Evolutionary conservation across 331 rosid genomes (phyloP).

Genomic region (Quercus phellos): DNA sequence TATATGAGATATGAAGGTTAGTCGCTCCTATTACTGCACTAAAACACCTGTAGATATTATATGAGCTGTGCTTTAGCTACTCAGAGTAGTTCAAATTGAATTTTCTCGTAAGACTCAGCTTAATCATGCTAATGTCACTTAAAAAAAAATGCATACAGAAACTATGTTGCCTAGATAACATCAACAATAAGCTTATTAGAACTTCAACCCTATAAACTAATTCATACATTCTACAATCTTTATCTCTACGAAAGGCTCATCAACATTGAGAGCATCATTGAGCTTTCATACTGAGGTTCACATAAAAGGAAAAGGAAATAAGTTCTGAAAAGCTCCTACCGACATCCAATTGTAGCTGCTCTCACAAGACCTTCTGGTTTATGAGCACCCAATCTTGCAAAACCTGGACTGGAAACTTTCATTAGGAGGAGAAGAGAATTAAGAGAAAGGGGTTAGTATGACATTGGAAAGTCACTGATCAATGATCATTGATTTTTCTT

Average conservation of each 20-base stretch:
- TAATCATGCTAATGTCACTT: too few relatives aligned
- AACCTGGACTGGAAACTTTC: not conserved
- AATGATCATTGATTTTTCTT: not conserved
- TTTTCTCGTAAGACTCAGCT: too few relatives aligned
- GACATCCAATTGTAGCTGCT: slow-evolving; percentile 20
- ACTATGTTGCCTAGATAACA: too few relatives aligned
- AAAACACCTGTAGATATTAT: too few relatives aligned
- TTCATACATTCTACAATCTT: not conserved
- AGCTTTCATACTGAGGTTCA: not conserved
- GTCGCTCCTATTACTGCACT: too few relatives aligned
- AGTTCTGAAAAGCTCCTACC: slow-evolving; percentile 19
- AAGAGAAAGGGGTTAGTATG: not conserved
- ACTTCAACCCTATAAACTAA: not conserved
- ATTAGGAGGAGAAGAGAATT: not conserved
- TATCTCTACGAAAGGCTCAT: not conserved
- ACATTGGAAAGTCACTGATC: not conserved
- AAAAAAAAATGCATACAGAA: too few relatives aligned
- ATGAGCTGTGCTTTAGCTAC: too few relatives aligned
- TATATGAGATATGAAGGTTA: too few relatives aligned
- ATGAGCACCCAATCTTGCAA: not conserved
- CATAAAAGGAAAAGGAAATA: not conserved
- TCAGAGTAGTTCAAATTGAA: too few relatives aligned
- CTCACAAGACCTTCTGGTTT: not conserved
- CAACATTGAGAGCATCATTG: not conserved
- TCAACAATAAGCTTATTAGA: not conserved